These are phyloP conservation scores for Starmerella floris DNA, from an alignment of 805 yeast genomes.

Conservation along the genomic window DNA sequence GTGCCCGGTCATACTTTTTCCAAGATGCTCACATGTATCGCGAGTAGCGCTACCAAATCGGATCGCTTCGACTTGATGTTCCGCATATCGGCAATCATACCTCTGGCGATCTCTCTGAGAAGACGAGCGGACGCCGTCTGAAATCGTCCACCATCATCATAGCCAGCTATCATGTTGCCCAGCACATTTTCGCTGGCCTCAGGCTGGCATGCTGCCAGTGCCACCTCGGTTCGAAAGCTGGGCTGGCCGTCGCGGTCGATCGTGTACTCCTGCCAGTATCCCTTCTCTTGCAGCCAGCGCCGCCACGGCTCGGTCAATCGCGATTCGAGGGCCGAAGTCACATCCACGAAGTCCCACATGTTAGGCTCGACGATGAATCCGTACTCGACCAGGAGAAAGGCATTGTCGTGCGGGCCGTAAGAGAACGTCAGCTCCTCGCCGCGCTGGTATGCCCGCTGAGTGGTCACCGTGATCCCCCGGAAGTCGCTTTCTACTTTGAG, in stretches of 20 bases:
- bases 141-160: slow-evolving; percentile 10
- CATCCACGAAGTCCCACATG: slow-evolving; percentile 58
- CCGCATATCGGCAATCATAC: too few relatives aligned
- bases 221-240: slow-evolving; percentile 56
- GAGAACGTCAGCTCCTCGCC: slow-evolving; percentile 55
- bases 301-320: slow-evolving; percentile 25
- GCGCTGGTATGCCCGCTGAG: slow-evolving; percentile 27
- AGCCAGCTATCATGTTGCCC: slow-evolving; percentile 11
- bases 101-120: background rate
- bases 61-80: too few relatives aligned
- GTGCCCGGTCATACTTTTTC: too few relatives aligned
- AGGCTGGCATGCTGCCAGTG: slow-evolving; percentile 39
- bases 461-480: slow-evolving; percentile 43
- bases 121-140: background rate
- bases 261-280: slow-evolving; percentile 66
- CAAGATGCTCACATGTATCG: too few relatives aligned
- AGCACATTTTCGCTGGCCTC: slow-evolving; percentile 6
- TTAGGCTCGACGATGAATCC: slow-evolving; percentile 53
- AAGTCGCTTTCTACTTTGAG: slow-evolving; percentile 33
- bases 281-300: slow-evolving; percentile 36
- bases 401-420: slow-evolving; percentile 84
- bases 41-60: too few relatives aligned
- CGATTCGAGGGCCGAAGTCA: slow-evolving; percentile 33
- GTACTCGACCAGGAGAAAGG: slow-evolving; percentile 69
- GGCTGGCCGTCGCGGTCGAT: slow-evolving; percentile 32